Percentiles rank a stretch among this genome's conserved stretches.
Evolutionary conservation across 768 basidiomycete genomes (phyloP).

Genomic region (Boletus pseudo-olivaceus): DNA sequence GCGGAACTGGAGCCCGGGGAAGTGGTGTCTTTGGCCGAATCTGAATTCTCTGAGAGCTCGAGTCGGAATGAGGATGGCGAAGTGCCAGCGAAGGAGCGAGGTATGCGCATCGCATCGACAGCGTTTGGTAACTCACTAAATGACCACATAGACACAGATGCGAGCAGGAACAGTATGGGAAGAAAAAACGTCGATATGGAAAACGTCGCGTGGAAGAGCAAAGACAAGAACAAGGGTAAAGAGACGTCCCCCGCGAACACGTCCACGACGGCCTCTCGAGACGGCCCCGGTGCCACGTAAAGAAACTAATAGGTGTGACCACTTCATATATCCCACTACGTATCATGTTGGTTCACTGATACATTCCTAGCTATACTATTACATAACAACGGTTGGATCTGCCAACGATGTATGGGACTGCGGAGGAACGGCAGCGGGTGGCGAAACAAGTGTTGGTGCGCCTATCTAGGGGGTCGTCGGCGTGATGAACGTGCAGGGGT

Average conservation of each 20-base stretch:
- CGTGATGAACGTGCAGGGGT: too few relatives aligned
- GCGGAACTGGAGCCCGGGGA: conserved; percentile 31
- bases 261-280: conserved; percentile 1
- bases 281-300: conserved; percentile 4
- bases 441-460: conserved; percentile 43
- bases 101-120: conserved; percentile 1
- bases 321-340: too few relatives aligned
- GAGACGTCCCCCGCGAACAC: conserved; percentile 2
- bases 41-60: conserved; percentile 24
- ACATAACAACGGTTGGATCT: conserved; percentile 38
- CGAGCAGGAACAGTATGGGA: neutral
- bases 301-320: conserved; percentile 12
- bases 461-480: conserved; percentile 27
- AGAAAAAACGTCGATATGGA: too few relatives aligned
- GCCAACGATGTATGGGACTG: conserved; percentile 36
- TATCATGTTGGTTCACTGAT: too few relatives aligned
- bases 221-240: conserved; percentile 11
- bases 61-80: conserved; percentile 20
- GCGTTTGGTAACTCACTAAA: neutral
- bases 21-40: conserved; percentile 21
- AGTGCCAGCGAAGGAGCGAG: neutral
- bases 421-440: conserved; percentile 38
- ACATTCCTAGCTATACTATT: conserved; percentile 27
- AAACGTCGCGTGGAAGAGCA: neutral
- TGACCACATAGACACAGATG: neutral